Evolutionary conservation across 208 protist species (phyloP).

Genomic region (Zelonia costaricensis): DNA sequence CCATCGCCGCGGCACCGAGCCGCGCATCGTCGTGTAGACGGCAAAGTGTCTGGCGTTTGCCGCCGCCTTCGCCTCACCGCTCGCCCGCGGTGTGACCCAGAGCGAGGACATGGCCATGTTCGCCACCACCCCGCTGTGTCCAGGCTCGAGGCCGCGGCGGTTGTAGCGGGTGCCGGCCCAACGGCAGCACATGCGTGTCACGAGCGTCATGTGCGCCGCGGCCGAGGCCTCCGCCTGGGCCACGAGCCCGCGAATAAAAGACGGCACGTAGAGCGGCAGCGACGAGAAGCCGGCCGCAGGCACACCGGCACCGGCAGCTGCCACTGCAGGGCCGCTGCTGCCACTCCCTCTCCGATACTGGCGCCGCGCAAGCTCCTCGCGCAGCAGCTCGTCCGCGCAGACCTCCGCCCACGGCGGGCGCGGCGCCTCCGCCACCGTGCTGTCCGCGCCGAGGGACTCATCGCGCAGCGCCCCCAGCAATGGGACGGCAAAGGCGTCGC

Average conservation of each 20-base stretch:
- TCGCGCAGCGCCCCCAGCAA: constrained; percentile 3
- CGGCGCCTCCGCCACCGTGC: not conserved
- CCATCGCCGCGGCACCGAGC: constrained; percentile 80
- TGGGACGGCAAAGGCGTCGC: constrained; percentile 23
- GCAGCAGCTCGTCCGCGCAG: constrained; percentile 23
- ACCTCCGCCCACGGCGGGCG: constrained; percentile 15
- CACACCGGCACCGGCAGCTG: not conserved
- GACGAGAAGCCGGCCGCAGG: constrained; percentile 10
- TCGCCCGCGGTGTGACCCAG: constrained; percentile 45
- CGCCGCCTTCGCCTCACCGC: not conserved
- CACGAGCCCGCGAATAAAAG: constrained; percentile 68
- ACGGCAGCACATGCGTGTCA: constrained; percentile 70
- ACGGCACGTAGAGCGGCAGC: constrained; percentile 40
- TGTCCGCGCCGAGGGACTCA: not conserved
- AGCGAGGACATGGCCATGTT: constrained; percentile 77
- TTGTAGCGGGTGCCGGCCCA: constrained; percentile 88
- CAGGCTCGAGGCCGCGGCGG: constrained; percentile 73
- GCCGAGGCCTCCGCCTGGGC: constrained; percentile 16
- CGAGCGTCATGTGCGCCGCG: constrained; percentile 32
- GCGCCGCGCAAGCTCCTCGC: constrained; percentile 9
- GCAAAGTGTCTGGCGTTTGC: constrained; percentile 30
- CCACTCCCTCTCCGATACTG: not conserved
- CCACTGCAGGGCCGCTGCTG: not conserved
- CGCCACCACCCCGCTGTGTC: constrained; percentile 63
- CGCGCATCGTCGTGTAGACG: constrained; percentile 63